A percentile compares a stretch with the other conserved stretches of the same genome.
Evolutionary conservation across 495 filamentous ascomycete species (phyloP).

Genomic region (Penicillium cinerascens): DNA sequence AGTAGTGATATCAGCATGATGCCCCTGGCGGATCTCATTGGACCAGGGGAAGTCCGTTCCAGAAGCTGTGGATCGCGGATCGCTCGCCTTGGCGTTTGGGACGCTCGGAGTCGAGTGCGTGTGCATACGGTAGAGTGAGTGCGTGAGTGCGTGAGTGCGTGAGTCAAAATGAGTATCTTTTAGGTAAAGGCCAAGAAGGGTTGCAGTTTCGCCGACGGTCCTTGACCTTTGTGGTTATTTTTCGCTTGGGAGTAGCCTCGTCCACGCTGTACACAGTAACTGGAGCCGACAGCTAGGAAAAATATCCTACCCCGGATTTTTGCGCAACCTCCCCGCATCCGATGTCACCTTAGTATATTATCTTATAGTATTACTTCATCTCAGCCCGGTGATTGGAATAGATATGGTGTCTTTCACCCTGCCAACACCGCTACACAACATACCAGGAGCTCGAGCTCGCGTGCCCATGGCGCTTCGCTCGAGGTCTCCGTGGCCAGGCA

Average conservation of each 20-base stretch:
- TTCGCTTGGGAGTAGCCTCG: neutral
- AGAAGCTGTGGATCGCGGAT: constrained; percentile 45
- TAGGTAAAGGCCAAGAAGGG: neutral
- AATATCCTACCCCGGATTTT: constrained; percentile 26
- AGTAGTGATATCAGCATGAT: constrained; percentile 41
- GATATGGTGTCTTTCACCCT: neutral
- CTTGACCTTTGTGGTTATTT: neutral
- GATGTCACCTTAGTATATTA: neutral
- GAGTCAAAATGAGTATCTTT: no score
- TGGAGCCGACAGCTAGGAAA: constrained; percentile 11
- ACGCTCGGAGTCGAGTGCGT: constrained; percentile 10
- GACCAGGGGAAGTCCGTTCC: constrained; percentile 25
- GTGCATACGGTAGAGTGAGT: neutral
- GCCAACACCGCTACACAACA: neutral
- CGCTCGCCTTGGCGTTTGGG: constrained; percentile 36
- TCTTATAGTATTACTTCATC: neutral
- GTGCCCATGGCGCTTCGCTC: constrained; percentile 6
- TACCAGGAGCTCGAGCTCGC: neutral
- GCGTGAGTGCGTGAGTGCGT: no score
- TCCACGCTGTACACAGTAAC: constrained; percentile 7
- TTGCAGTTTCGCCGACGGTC: no score
- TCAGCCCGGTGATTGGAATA: neutral
- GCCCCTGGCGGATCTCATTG: constrained; percentile 20
- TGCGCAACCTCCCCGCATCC: constrained; percentile 14
- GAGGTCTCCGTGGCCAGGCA: constrained; percentile 14